Evolutionary conservation across 2,329 filamentous ascomycete genomes (phyloP).

Genomic region (Ophiocordyceps unilateralis): DNA sequence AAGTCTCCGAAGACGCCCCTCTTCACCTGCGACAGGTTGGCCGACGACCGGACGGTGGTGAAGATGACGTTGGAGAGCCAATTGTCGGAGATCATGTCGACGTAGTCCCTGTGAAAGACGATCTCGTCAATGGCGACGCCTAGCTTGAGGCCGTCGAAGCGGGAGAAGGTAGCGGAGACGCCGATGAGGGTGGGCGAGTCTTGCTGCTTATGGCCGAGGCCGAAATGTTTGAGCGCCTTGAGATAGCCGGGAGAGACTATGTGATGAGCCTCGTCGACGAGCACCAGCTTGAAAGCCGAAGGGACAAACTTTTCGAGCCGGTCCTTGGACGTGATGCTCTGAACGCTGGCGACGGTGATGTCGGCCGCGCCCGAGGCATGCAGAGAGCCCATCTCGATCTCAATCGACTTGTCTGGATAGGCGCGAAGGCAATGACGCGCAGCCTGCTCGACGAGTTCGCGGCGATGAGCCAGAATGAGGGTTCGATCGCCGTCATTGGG

Average conservation of each 20-base stretch:
- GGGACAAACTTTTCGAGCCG: constrained; percentile 75
- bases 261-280: constrained; percentile 95
- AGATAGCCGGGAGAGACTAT: constrained; percentile 77
- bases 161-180: constrained; percentile 64
- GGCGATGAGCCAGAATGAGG: constrained; percentile 78
- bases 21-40: constrained; percentile 56
- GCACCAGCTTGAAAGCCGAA: constrained; percentile 62
- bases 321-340: constrained; percentile 61
- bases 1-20: constrained; percentile 57
- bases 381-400: constrained; percentile 77
- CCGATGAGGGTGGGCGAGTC: constrained; percentile 56
- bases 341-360: constrained; percentile 83
- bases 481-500: constrained; percentile 48
- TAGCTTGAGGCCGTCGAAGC: constrained; percentile 69
- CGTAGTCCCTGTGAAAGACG: constrained; percentile 71
- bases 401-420: constrained; percentile 66
- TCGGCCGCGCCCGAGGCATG: constrained; percentile 69
- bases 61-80: constrained; percentile 90
- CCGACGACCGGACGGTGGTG: constrained; percentile 74
- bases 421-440: constrained; percentile 64
- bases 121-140: constrained; percentile 85
- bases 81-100: constrained; percentile 62
- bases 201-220: constrained; percentile 32
- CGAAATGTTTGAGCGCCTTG: constrained; percentile 60
- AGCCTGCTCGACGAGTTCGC: constrained; percentile 89